A percentile compares a stretch with the other conserved stretches of the same genome.
phyloP scores from a whole-genome alignment of 1,284 basidiomycete genomes.

The Abortiporus biennis region DNA sequence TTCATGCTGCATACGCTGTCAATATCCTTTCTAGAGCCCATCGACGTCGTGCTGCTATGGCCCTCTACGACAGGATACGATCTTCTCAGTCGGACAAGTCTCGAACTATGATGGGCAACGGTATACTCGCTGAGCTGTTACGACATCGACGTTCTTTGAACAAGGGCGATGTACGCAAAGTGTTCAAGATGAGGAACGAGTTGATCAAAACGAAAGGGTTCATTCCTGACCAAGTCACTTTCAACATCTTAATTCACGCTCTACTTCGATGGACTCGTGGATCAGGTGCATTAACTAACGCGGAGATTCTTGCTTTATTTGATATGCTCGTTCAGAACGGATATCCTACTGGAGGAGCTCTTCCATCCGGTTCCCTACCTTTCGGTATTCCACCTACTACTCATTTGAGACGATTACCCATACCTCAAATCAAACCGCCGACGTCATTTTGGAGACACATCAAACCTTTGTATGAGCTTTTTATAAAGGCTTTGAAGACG shows the following conservation, averaged over 20 bases:
- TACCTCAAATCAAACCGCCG: conserved; percentile 29
- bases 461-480: conserved; percentile 62
- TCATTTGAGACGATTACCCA: conserved; percentile 15
- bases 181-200: conserved; percentile 19
- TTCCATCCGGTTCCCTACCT: conserved; percentile 10
- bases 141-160: conserved; percentile 22
- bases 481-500: conserved; percentile 55
- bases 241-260: conserved; percentile 56
- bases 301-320: conserved; percentile 50
- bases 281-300: conserved; percentile 34
- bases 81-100: conserved; percentile 24
- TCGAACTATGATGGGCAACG: conserved; percentile 46
- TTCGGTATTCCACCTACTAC: conserved; percentile 11
- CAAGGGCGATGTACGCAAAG: not conserved
- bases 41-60: conserved; percentile 31
- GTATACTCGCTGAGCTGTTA: conserved; percentile 46
- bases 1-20: not conserved
- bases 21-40: not conserved
- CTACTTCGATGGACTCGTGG: conserved; percentile 42
- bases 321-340: conserved; percentile 51
- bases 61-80: conserved; percentile 28
- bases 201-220: conserved; percentile 39
- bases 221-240: conserved; percentile 53
- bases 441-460: conserved; percentile 52
- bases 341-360: conserved; percentile 36